Conservation (phyloP, 2,329 filamentous ascomycete genomes). For the Parafenestella ontariensis region DNA sequence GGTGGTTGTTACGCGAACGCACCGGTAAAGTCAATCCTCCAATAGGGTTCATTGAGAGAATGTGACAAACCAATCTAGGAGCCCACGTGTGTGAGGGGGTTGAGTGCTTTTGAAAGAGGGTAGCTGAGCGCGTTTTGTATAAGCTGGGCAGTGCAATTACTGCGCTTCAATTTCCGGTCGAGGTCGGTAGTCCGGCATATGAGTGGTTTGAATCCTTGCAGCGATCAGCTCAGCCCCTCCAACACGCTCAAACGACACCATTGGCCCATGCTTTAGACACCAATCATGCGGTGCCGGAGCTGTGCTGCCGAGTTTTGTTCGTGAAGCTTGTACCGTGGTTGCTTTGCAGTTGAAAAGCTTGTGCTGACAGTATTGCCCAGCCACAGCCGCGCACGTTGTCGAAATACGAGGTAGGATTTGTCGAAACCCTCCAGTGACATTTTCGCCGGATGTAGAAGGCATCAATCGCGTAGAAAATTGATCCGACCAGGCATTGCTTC, state of each 20-base stretch:
- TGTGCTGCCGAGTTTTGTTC: not conserved
- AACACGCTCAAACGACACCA: not conserved
- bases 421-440: not conserved
- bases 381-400: not conserved
- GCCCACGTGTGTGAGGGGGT: conserved; percentile 3
- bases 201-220: conserved; percentile 4
- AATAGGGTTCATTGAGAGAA: not conserved
- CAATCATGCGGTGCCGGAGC: not conserved
- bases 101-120: not conserved
- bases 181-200: conserved; percentile 2
- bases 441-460: not conserved
- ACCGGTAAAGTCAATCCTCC: conserved; percentile 1
- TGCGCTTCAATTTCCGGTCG: not conserved
- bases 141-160: not conserved
- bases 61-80: not conserved
- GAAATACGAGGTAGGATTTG: not conserved
- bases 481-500: not conserved
- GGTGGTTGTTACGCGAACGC: not conserved
- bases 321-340: not conserved
- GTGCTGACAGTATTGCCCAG: not conserved
- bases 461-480: too few relatives aligned
- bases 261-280: not conserved
- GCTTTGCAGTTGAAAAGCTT: not conserved
- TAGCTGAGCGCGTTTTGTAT: not conserved
- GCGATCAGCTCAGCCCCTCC: conserved; percentile 13